These are phyloP conservation scores for Hypoxylon subgilvum DNA, from an alignment of 495 filamentous ascomycete species.

Conservation along the genomic window DNA sequence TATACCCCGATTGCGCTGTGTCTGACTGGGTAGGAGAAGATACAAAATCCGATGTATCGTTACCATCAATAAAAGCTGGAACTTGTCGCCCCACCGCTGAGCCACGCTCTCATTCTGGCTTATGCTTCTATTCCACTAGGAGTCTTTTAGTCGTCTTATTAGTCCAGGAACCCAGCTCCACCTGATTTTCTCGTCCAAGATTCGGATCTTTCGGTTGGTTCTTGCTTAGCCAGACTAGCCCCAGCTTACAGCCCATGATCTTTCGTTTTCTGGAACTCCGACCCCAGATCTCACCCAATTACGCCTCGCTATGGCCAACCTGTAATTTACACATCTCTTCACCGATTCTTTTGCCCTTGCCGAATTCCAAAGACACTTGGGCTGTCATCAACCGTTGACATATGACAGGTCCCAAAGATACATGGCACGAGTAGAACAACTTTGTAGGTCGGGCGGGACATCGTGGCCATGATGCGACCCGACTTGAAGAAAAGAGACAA, in stretches of 20 bases:
- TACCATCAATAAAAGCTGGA: slow-evolving; percentile 7
- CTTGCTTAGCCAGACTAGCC: too few relatives aligned
- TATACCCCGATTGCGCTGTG: background rate
- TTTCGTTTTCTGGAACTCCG: slow-evolving; percentile 24
- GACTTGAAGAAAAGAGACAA: slow-evolving; percentile 11
- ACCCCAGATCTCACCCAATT: slow-evolving; percentile 37
- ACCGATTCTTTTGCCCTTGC: slow-evolving; percentile 40
- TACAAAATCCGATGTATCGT: too few relatives aligned
- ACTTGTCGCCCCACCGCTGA: slow-evolving; percentile 13
- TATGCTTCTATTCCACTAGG: slow-evolving; percentile 14
- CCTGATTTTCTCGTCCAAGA: background rate
- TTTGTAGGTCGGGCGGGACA: slow-evolving; percentile 5
- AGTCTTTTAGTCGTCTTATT: background rate
- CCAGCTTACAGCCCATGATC: too few relatives aligned
- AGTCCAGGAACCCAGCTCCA: background rate
- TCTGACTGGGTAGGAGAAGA: background rate
- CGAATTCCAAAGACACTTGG: background rate
- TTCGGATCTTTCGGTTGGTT: slow-evolving; percentile 27
- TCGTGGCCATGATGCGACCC: slow-evolving; percentile 10
- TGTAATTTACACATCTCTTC: slow-evolving; percentile 38
- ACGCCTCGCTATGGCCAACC: slow-evolving; percentile 16
- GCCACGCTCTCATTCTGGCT: slow-evolving; percentile 27
- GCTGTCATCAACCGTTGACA: background rate
- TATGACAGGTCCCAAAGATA: slow-evolving; percentile 1
- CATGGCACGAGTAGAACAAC: background rate